Base-by-base conservation (phyloP, 2,329 filamentous ascomycete species). In the Hypomyces perniciosus region DNA sequence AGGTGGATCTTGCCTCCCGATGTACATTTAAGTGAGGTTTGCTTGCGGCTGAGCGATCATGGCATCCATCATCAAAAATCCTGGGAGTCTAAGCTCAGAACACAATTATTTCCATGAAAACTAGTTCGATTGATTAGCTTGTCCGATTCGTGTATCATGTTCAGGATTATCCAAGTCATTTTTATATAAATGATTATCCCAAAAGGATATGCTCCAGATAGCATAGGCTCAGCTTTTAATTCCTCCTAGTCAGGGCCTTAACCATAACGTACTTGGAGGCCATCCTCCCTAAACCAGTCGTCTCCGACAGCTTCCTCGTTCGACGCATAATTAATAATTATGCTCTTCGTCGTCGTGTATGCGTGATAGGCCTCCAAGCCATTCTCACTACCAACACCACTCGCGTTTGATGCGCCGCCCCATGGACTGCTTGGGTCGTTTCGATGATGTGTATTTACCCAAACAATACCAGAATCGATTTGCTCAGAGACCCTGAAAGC, bases 401-500 rank as follows among this genome's bases (percentile, higher is more conserved):
- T 84, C 1, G 78, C 74, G 34, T 71, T 72, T 57, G 82, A 81
- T 30, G 79, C 71, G 1, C 84, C 82, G 28, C 85, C 85, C 84
- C 85, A 85, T 1, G 85, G 82, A 52, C 83, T 84, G 57, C 83
- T 83, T 0, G 85, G 84, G 57, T 88, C 85, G 57, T 88, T 88
- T 33, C 84, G 75, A 62, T 88, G 84, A 65, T 88, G 84, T 1
- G 76, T 88, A 50, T 75, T 74, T 38, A 77, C 71, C 74, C 76
- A 79, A 2, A 75, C 72, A 50, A 76, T 77, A 54, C 85, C 88
- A 1, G 87, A 85, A 56, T 81, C 77, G 57, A 92, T 76, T 41
- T 75, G 75, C 62, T 88, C 86, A 46, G 85, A 82, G 3, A 90
- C 84, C 35, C 86, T 79, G 62, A 90, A 90, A 84, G 4, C 87